phyloP scores from a whole-genome alignment of 768 basidiomycete genomes.

The Lactarius hengduanensis region DNA sequence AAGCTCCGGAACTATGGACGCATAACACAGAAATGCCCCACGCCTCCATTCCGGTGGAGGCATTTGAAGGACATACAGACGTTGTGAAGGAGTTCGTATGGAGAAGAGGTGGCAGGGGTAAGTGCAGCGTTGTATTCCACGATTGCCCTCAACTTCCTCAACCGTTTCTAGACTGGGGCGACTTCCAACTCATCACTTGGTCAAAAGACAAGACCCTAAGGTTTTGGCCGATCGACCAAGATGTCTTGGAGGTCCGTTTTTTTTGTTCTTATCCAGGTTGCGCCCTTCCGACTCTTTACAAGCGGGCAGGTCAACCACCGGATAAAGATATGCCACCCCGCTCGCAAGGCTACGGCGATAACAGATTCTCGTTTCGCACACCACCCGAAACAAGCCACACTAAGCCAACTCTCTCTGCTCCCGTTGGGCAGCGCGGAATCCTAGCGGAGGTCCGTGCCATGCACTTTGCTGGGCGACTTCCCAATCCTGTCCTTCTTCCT shows the following conservation, averaged over 20 bases:
- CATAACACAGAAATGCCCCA: slow-evolving; percentile 34
- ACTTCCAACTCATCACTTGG: slow-evolving; percentile 72
- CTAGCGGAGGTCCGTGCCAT: slow-evolving; percentile 69
- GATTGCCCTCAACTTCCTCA: slow-evolving; percentile 6
- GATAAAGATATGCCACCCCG: slow-evolving; percentile 21
- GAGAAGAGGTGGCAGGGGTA: slow-evolving; percentile 66
- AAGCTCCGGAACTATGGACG: slow-evolving; percentile 80
- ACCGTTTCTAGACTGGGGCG: slow-evolving; percentile 37
- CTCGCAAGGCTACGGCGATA: slow-evolving; percentile 28
- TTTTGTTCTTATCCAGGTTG: background rate
- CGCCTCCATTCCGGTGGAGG: slow-evolving; percentile 55
- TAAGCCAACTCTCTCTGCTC: slow-evolving; percentile 51
- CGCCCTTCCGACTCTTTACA: background rate
- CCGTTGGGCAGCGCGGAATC: slow-evolving; percentile 63
- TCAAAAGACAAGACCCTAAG: slow-evolving; percentile 89
- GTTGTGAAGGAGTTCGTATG: slow-evolving; percentile 99
- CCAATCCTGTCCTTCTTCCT: slow-evolving; percentile 34
- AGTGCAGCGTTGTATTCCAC: slow-evolving; percentile 17
- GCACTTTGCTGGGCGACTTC: slow-evolving; percentile 34
- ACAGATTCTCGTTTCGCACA: slow-evolving; percentile 53
- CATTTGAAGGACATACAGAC: slow-evolving; percentile 86
- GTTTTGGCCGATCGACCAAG: slow-evolving; percentile 83
- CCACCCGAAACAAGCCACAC: slow-evolving; percentile 41
- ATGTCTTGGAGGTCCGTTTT: slow-evolving; percentile 59
- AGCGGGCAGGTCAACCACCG: slow-evolving; percentile 34